Percentiles rank a stretch among this genome's conserved stretches.
phyloP scores from a whole-genome alignment of 441 rosid genomes.

The Populus hybrid region DNA sequence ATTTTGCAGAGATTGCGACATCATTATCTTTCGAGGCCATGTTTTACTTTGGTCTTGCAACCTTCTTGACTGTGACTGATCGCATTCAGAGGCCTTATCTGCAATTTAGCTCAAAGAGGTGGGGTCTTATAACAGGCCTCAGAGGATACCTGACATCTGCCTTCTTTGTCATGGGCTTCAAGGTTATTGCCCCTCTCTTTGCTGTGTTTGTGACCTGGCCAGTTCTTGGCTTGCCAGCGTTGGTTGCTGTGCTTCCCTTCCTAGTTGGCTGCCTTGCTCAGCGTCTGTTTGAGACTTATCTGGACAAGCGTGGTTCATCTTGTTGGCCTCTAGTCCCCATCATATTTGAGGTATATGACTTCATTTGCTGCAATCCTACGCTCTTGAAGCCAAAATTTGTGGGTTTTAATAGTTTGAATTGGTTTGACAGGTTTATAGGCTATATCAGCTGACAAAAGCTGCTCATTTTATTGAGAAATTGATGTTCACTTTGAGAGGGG shows the following conservation, averaged over 20 bases:
- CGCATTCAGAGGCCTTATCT: conserved; percentile 72
- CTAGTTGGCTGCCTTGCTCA: conserved; percentile 72
- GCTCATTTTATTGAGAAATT: conserved; percentile 64
- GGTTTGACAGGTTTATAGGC: conserved; percentile 63
- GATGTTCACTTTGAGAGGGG: conserved; percentile 60
- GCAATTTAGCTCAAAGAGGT: conserved; percentile 73
- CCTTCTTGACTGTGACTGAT: conserved; percentile 58
- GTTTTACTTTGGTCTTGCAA: conserved; percentile 69
- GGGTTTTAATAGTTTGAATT: conserved; percentile 8
- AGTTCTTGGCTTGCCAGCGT: conserved; percentile 51
- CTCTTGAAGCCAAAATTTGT: conserved; percentile 2
- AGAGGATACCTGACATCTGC: conserved; percentile 65
- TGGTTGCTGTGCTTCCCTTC: conserved; percentile 69
- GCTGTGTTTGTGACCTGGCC: conserved; percentile 67
- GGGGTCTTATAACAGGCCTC: conserved; percentile 85
- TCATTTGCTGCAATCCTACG: background rate
- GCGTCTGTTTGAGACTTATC: conserved; percentile 46
- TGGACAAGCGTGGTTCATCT: conserved; percentile 56
- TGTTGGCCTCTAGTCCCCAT: conserved; percentile 87
- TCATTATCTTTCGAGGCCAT: conserved; percentile 55
- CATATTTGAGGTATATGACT: conserved; percentile 63
- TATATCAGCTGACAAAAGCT: conserved; percentile 81
- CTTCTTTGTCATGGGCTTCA: conserved; percentile 58
- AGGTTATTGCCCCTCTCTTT: conserved; percentile 55
- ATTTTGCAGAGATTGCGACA: conserved; percentile 56